Evolutionary conservation across 495 filamentous ascomycete species (phyloP).

Genomic region (Aspergillus egyptiacus): DNA sequence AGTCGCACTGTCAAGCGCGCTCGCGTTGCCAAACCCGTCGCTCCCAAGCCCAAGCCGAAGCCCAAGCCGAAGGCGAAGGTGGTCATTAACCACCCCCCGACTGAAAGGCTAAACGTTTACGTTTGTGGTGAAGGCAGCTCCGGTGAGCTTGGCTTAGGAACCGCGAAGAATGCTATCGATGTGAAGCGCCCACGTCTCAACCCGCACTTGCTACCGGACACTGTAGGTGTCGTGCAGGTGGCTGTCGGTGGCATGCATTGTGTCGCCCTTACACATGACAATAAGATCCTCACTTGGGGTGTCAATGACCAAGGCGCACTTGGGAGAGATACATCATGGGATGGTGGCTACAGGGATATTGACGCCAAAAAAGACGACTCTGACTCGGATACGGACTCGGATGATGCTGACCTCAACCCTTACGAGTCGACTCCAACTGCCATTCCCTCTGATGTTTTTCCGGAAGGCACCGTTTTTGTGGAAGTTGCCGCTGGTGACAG

Average conservation of each 20-base stretch:
- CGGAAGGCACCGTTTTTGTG: slow-evolving; percentile 50
- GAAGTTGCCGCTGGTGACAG: slow-evolving; percentile 61
- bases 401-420: slow-evolving; percentile 56
- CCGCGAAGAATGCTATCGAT: slow-evolving; percentile 53
- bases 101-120: slow-evolving; percentile 53
- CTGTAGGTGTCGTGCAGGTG: slow-evolving; percentile 57
- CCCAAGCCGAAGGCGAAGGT: slow-evolving; percentile 28
- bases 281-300: slow-evolving; percentile 60
- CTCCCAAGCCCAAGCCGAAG: slow-evolving; percentile 21
- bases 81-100: slow-evolving; percentile 42
- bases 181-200: slow-evolving; percentile 68
- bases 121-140: slow-evolving; percentile 64
- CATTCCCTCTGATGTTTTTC: slow-evolving; percentile 47
- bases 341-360: slow-evolving; percentile 59
- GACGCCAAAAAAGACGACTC: slow-evolving; percentile 49
- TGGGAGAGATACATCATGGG: slow-evolving; percentile 55
- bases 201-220: slow-evolving; percentile 47
- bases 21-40: slow-evolving; percentile 23
- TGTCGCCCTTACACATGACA: slow-evolving; percentile 55
- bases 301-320: slow-evolving; percentile 65
- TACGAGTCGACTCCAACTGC: slow-evolving; percentile 52
- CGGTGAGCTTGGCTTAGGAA: slow-evolving; percentile 62
- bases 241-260: slow-evolving; percentile 62
- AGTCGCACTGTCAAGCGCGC: slow-evolving; percentile 26
- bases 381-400: slow-evolving; percentile 40